Percentiles rank a stretch among this genome's conserved stretches.
phyloP scores from a whole-genome alignment of 345 rosid genomes.

The Fremontodendron californicum region DNA sequence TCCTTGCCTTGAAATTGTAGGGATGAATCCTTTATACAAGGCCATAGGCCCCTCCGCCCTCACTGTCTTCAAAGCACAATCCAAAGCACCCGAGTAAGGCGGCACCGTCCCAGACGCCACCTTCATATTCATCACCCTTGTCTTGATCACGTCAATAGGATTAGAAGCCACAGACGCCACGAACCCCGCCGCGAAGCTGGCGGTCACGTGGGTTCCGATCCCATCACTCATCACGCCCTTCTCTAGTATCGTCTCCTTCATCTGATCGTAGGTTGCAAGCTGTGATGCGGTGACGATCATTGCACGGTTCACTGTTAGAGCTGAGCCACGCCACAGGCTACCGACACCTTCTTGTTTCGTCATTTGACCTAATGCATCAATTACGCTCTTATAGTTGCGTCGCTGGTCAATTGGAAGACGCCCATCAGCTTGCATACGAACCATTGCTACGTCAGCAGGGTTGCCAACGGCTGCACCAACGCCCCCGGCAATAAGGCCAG shows the following conservation, averaged over 20 bases:
- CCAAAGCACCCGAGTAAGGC: conserved; percentile 64
- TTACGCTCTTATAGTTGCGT: conserved; percentile 65
- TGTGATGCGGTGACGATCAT: conserved; percentile 92
- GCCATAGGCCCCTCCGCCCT: conserved; percentile 73
- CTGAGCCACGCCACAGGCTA: conserved; percentile 79
- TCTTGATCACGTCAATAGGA: conserved; percentile 82
- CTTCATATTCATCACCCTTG: conserved; percentile 85
- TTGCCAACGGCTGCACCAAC: conserved; percentile 75
- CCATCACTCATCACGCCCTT: conserved; percentile 56
- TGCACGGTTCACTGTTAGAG: conserved; percentile 76
- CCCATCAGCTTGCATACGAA: conserved; percentile 90
- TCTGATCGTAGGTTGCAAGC: conserved; percentile 76
- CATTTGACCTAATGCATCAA: conserved; percentile 66
- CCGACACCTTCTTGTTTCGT: conserved; percentile 58
- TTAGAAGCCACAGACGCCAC: conserved; percentile 85
- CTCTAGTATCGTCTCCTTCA: conserved; percentile 53
- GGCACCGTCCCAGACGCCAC: conserved; percentile 41
- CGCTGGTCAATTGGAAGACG: conserved; percentile 61
- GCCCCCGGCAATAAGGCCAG: conserved; percentile 80
- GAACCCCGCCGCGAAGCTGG: conserved; percentile 76
- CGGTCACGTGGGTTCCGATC: conserved; percentile 70
- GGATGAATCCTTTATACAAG: conserved; percentile 73
- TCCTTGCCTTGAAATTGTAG: conserved; percentile 83
- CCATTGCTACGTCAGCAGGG: conserved; percentile 92
- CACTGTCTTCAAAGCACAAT: conserved; percentile 68